phyloP scores from a whole-genome alignment of 371 early-diverging fungal species.

The Mortierella polycephala region DNA sequence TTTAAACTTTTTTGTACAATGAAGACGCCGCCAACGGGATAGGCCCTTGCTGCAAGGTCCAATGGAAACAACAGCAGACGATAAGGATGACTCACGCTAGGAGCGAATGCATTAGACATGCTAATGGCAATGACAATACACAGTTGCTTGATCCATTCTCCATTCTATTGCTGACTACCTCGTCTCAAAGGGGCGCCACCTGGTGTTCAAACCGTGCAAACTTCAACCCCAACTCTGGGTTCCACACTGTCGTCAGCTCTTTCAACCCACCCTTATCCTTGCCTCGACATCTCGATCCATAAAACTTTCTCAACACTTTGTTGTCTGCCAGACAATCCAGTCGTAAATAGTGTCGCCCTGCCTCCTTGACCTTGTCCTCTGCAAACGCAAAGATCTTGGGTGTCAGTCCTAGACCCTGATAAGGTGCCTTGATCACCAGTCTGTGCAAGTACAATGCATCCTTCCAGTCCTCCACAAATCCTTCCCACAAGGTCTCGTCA shows the following conservation, averaged over 20 bases:
- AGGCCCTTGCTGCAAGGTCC: too few relatives aligned
- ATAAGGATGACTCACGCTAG: too few relatives aligned
- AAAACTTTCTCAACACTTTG: constrained; percentile 13
- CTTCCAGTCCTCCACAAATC: constrained; percentile 22
- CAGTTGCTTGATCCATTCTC: too few relatives aligned
- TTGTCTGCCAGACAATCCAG: constrained; percentile 29
- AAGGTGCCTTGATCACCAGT: constrained; percentile 26
- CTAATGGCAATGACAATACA: too few relatives aligned
- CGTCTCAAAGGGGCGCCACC: neutral
- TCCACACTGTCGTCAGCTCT: constrained; percentile 18
- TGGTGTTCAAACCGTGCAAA: constrained; percentile 35
- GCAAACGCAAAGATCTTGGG: constrained; percentile 30
- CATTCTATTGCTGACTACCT: neutral
- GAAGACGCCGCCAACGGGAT: too few relatives aligned
- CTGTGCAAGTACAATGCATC: constrained; percentile 47
- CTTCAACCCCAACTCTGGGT: constrained; percentile 14
- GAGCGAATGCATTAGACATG: too few relatives aligned
- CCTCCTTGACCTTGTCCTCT: constrained; percentile 20
- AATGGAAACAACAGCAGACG: too few relatives aligned
- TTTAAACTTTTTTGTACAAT: too few relatives aligned
- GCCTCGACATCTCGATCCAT: constrained; percentile 29
- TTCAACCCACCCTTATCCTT: constrained; percentile 16
- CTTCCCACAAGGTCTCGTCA: constrained; percentile 32
- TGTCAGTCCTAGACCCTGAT: constrained; percentile 22
- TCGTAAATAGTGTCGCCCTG: constrained; percentile 24